Evolutionary conservation across 345 rosid genomes (phyloP).

Genomic region (Linum trigynum): DNA sequence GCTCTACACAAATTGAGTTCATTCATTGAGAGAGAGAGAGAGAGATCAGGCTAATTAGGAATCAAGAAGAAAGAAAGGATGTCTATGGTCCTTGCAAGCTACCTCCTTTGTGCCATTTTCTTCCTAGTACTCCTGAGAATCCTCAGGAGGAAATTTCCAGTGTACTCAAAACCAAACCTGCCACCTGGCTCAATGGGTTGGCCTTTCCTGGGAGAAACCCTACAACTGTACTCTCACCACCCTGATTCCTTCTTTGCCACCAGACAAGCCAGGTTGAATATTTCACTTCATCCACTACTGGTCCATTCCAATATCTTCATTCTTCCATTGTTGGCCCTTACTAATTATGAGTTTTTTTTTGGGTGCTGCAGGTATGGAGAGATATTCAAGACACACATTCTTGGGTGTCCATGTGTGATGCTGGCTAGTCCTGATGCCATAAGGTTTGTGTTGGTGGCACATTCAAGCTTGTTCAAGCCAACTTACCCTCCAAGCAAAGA

Average conservation of each 20-base stretch:
- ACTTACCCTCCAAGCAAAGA: conserved; percentile 47
- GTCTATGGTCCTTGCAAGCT: conserved; percentile 7
- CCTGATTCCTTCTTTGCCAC: conserved; percentile 42
- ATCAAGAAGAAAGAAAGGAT: background rate
- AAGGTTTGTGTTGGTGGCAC: conserved; percentile 39
- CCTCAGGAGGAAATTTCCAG: background rate
- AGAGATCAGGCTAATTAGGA: too few relatives aligned
- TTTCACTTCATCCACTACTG: background rate
- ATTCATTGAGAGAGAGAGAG: background rate
- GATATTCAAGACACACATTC: conserved; percentile 44
- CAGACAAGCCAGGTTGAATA: conserved; percentile 28
- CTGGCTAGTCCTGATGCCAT: conserved; percentile 41
- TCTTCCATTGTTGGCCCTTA: too few relatives aligned
- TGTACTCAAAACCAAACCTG: conserved; percentile 7
- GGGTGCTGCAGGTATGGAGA: conserved; percentile 27
- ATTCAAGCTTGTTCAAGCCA: conserved; percentile 44
- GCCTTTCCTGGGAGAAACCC: conserved; percentile 53
- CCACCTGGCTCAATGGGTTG: conserved; percentile 60
- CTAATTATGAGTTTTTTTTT: background rate
- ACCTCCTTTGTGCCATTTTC: conserved; percentile 5
- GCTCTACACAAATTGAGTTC: background rate
- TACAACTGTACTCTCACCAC: conserved; percentile 40
- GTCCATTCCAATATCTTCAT: too few relatives aligned
- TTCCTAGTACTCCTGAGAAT: background rate
- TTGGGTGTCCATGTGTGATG: conserved; percentile 49